Evolutionary conservation across 2,329 filamentous ascomycete species (phyloP).

Genomic region (Calycina herbarum): DNA sequence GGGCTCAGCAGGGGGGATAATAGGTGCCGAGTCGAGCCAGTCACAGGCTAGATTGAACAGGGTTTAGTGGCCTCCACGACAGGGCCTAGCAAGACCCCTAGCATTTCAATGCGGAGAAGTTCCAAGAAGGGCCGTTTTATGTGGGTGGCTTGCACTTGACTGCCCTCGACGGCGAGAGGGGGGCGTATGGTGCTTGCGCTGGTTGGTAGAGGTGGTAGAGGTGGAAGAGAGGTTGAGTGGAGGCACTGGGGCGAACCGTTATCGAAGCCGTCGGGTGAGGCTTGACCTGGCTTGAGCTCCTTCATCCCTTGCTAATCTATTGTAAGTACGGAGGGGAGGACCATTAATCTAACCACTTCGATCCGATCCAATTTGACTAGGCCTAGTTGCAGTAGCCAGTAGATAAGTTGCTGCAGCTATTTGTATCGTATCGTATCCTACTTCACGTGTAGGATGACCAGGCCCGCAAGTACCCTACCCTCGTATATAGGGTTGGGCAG

Average conservation of each 20-base stretch:
- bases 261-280: conserved; percentile 1
- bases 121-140: not conserved
- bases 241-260: not conserved
- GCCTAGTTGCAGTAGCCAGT: not conserved
- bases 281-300: conserved; percentile 1
- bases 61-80: not conserved
- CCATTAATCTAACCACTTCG: not conserved
- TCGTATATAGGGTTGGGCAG: not conserved
- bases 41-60: not conserved
- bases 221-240: not conserved
- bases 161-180: too few species aligned
- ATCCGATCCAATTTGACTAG: not conserved
- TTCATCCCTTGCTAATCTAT: not conserved
- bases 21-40: not conserved
- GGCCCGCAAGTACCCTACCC: not conserved
- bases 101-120: not conserved
- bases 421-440: not conserved
- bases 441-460: not conserved
- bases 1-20: not conserved
- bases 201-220: not conserved
- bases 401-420: not conserved
- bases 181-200: not conserved
- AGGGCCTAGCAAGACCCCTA: not conserved
- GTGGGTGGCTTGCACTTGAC: not conserved
- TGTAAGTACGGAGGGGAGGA: not conserved